Evolutionary conservation across 768 basidiomycete species (phyloP).

Genomic region (Russula abietina): DNA sequence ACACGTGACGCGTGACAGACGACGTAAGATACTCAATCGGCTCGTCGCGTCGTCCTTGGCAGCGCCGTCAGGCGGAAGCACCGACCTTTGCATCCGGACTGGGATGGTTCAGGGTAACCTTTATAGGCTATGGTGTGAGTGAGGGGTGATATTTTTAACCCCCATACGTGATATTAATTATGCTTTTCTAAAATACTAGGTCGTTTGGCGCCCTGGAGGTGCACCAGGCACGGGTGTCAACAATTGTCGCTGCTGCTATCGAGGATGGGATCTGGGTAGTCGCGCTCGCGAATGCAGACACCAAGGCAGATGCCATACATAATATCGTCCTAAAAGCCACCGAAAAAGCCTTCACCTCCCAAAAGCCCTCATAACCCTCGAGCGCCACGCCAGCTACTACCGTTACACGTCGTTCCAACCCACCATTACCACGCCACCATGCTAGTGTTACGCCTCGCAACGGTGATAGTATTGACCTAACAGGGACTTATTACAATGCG

Average conservation of each 20-base stretch:
- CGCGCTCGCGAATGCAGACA: conserved; percentile 26
- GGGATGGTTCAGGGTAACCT: conserved; percentile 40
- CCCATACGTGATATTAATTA: not conserved
- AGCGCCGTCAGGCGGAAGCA: not conserved
- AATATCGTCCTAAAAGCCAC: not conserved
- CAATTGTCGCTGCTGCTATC: conserved; percentile 33
- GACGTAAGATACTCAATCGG: no score
- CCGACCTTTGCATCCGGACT: conserved; percentile 36
- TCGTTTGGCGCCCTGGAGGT: conserved; percentile 31
- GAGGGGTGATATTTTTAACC: not conserved
- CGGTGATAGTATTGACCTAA: not conserved
- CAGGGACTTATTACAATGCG: no score
- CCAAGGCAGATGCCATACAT: not conserved
- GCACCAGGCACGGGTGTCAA: conserved; percentile 35
- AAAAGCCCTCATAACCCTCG: no score
- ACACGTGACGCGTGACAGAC: no score
- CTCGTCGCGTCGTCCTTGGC: no score
- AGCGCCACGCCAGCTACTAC: not conserved
- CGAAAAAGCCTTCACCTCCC: not conserved
- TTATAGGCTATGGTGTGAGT: conserved; percentile 38
- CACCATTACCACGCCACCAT: not conserved
- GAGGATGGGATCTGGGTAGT: conserved; percentile 34
- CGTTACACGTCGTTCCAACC: not conserved
- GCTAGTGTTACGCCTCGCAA: not conserved
- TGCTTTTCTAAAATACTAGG: conserved; percentile 27